phyloP scores from a whole-genome alignment of 352 stramenopile genomes.

The Globisporangium perplexum region DNA sequence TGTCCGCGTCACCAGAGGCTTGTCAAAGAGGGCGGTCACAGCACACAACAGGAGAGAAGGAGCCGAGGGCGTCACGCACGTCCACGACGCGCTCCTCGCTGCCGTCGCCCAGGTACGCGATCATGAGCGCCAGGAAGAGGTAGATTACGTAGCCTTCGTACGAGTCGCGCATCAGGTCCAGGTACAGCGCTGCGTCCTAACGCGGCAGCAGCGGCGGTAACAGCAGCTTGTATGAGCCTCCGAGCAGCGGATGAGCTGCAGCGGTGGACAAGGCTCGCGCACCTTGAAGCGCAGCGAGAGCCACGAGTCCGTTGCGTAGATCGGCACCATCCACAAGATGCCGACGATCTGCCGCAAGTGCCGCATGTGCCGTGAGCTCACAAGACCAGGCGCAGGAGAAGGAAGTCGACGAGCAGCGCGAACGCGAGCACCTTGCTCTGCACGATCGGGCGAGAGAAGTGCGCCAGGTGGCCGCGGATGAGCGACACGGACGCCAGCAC shows the following conservation, averaged over 20 bases:
- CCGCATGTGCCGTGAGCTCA: conserved; percentile 1
- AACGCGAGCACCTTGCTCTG: conserved; percentile 90
- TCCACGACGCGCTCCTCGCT: conserved; percentile 82
- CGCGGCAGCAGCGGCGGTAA: neutral
- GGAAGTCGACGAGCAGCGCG: neutral
- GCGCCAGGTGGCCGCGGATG: conserved; percentile 87
- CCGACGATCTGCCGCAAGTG: conserved; percentile 86
- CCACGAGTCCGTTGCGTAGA: conserved; percentile 97
- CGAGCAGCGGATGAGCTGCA: neutral
- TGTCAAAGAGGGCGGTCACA: too few relatives aligned
- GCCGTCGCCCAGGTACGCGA: conserved; percentile 92
- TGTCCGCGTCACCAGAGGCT: too few relatives aligned
- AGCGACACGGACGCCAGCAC: conserved; percentile 88
- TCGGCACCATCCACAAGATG: conserved; percentile 98
- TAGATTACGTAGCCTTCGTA: conserved; percentile 99
- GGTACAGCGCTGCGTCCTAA: conserved; percentile 73
- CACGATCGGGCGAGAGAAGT: conserved; percentile 91
- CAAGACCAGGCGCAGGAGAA: neutral
- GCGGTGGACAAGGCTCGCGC: too few relatives aligned
- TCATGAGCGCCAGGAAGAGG: conserved; percentile 95
- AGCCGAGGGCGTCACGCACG: conserved; percentile 14
- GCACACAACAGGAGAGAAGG: too few relatives aligned
- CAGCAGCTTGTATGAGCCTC: neutral
- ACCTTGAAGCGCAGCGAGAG: conserved; percentile 95
- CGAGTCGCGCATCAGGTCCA: conserved; percentile 95